A percentile compares a stretch with the other conserved stretches of the same genome.
Evolutionary conservation across 2,329 filamentous ascomycete species (phyloP).

Genomic region (Alternaria ethzedia): DNA sequence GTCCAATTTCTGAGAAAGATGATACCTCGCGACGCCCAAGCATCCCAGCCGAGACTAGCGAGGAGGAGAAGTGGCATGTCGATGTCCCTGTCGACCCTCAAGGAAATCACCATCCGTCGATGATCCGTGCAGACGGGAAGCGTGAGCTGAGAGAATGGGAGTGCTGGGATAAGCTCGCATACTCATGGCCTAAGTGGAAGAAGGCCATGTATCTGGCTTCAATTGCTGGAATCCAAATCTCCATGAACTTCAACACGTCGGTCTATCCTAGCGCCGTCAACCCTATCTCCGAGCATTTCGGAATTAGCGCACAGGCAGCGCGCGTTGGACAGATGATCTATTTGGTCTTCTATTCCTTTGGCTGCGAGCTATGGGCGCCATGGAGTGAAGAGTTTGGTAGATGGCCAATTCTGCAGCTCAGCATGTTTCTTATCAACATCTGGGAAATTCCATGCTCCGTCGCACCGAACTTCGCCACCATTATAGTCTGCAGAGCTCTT

Average conservation of each 20-base stretch:
- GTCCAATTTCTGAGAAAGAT: conserved; percentile 5
- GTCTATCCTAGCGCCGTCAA: conserved; percentile 60
- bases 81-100: conserved; percentile 13
- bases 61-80: conserved; percentile 17
- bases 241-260: conserved; percentile 64
- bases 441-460: conserved; percentile 72
- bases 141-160: conserved; percentile 48
- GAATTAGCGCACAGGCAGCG: conserved; percentile 39
- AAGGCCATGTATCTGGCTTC: conserved; percentile 61
- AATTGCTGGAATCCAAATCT: conserved; percentile 61
- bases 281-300: conserved; percentile 65
- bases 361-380: conserved; percentile 82
- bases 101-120: conserved; percentile 14
- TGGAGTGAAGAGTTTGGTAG: conserved; percentile 78
- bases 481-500: conserved; percentile 64
- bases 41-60: conserved; percentile 9
- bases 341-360: conserved; percentile 79
- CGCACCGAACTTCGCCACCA: conserved; percentile 66
- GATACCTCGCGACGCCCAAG: conserved; percentile 4
- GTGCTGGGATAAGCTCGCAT: conserved; percentile 56
- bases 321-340: conserved; percentile 56
- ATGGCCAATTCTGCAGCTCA: conserved; percentile 61
- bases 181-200: conserved; percentile 54
- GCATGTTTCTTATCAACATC: conserved; percentile 66
- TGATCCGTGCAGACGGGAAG: conserved; percentile 19